Evolutionary conservation across 2,329 filamentous ascomycete species (phyloP).

Genomic region (Microsporum canis): DNA sequence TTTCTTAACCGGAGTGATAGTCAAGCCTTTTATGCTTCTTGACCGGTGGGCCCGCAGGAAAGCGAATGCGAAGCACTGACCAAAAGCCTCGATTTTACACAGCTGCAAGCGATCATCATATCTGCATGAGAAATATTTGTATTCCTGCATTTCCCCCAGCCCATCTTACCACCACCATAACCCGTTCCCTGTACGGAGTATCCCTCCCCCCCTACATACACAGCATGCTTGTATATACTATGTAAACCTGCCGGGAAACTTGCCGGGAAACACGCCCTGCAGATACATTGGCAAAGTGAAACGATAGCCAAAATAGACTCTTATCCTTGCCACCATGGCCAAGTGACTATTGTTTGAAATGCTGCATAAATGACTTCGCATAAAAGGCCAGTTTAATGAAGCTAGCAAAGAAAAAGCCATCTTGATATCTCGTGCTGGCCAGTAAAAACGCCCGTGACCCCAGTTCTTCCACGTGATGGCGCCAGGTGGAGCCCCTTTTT

Average conservation of each 20-base stretch:
- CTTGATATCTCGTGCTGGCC: neutral
- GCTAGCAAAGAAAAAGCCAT: neutral
- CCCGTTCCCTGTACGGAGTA: neutral
- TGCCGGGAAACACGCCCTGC: no score
- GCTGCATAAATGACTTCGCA: neutral
- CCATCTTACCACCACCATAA: neutral
- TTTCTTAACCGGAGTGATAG: neutral
- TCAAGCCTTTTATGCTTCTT: neutral
- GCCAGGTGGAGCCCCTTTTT: neutral
- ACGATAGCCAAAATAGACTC: neutral
- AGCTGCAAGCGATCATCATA: neutral
- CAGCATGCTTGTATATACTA: no score
- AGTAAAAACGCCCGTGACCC: neutral
- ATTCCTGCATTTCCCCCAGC: neutral
- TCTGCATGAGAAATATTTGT: neutral
- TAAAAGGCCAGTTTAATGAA: neutral
- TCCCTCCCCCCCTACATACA: neutral
- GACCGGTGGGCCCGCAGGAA: neutral
- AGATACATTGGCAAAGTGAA: neutral
- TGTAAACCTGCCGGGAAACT: no score
- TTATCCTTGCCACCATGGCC: neutral
- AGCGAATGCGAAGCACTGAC: neutral
- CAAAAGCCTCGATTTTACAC: neutral
- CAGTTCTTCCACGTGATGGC: neutral
- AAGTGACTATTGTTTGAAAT: neutral